Percentiles rank a stretch among this genome's conserved stretches.
These are phyloP conservation scores for Clonostachys solani DNA, from an alignment of 2,329 filamentous ascomycete genomes.

Conservation along the genomic window DNA sequence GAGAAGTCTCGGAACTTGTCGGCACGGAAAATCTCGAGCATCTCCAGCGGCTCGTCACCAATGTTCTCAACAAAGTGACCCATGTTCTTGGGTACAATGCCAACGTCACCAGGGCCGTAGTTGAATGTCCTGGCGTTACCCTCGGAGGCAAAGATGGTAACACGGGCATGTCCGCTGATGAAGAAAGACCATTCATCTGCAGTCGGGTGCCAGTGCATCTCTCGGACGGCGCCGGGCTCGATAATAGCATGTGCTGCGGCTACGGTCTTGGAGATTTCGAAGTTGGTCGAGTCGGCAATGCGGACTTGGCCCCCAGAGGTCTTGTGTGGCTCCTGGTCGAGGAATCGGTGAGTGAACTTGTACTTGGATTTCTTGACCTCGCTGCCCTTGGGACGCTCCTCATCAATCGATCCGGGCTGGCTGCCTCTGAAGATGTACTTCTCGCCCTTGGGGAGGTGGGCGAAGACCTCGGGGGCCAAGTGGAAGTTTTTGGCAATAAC, in stretches of 20 bases:
- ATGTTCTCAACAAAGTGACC: slow-evolving; percentile 82
- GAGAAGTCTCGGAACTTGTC: slow-evolving; percentile 71
- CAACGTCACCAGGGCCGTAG: slow-evolving; percentile 71
- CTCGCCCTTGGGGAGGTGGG: slow-evolving; percentile 59
- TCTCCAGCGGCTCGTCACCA: slow-evolving; percentile 70
- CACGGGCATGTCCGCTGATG: slow-evolving; percentile 64
- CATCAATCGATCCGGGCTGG: slow-evolving; percentile 56
- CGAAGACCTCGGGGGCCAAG: slow-evolving; percentile 65
- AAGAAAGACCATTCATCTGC: slow-evolving; percentile 83
- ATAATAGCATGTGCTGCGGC: slow-evolving; percentile 70
- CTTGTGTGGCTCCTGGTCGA: slow-evolving; percentile 62
- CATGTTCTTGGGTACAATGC: slow-evolving; percentile 73
- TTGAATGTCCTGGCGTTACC: slow-evolving; percentile 71
- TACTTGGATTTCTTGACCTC: slow-evolving; percentile 62
- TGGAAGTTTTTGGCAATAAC: slow-evolving; percentile 75
- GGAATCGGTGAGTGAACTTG: slow-evolving; percentile 68
- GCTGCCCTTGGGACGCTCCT: slow-evolving; percentile 59
- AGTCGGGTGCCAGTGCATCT: slow-evolving; percentile 81
- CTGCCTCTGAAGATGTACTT: slow-evolving; percentile 78
- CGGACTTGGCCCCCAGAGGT: slow-evolving; percentile 68
- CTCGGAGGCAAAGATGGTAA: slow-evolving; percentile 70
- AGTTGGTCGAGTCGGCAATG: slow-evolving; percentile 73
- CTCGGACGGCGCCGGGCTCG: slow-evolving; percentile 66
- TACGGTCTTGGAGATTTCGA: slow-evolving; percentile 68
- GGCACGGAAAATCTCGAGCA: slow-evolving; percentile 71